Percentiles rank a stretch among this genome's conserved stretches.
Evolutionary conservation across 2,329 filamentous ascomycete species (phyloP).

Genomic region (Aspergillus novoparasiticus): DNA sequence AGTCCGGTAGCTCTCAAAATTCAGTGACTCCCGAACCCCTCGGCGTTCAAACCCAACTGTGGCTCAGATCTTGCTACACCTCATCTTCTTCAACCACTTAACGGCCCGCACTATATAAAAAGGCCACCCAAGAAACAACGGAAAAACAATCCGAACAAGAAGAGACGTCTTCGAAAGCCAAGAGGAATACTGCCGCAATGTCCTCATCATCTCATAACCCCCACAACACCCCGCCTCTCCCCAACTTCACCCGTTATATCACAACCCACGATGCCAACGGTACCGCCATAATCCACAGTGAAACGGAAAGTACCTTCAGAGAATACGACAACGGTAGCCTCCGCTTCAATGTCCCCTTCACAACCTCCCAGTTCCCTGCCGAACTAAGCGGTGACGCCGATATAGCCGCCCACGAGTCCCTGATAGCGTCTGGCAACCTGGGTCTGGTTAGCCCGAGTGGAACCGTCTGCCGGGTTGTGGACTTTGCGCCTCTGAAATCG

Average conservation of each 20-base stretch:
- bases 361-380: slow-evolving; percentile 40
- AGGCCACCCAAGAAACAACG: too few species aligned
- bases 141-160: background rate
- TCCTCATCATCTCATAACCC: background rate
- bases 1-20: background rate
- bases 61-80: background rate
- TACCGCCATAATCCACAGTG: slow-evolving; percentile 41
- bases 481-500: slow-evolving; percentile 49
- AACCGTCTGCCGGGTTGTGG: slow-evolving; percentile 51
- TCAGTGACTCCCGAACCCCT: background rate
- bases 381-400: slow-evolving; percentile 40
- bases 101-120: background rate
- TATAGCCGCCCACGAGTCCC: slow-evolving; percentile 33
- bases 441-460: slow-evolving; percentile 44
- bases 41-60: background rate
- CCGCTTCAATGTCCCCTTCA: slow-evolving; percentile 46
- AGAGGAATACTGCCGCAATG: background rate
- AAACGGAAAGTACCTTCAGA: slow-evolving; percentile 31
- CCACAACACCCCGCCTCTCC: slow-evolving; percentile 26
- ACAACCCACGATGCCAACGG: slow-evolving; percentile 41
- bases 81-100: background rate
- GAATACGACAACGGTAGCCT: slow-evolving; percentile 31
- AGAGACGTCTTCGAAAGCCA: background rate
- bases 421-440: slow-evolving; percentile 28
- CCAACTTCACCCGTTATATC: slow-evolving; percentile 34